phyloP scores from a whole-genome alignment of 202 grass and related monocot genomes.

The Hordeum pubiflorum region DNA sequence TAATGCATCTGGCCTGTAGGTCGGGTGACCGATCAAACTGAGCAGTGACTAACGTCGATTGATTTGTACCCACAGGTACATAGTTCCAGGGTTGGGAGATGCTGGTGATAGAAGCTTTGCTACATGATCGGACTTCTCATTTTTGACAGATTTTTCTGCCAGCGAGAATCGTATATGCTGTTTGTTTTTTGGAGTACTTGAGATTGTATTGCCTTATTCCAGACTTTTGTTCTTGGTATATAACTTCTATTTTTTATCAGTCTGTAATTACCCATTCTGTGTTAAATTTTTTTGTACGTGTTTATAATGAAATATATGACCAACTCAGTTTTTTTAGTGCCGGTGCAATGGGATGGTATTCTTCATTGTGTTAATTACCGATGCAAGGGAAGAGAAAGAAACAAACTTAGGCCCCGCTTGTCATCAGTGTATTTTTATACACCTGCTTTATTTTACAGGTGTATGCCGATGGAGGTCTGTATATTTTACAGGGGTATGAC shows the following conservation, averaged over 20 bases:
- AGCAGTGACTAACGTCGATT: not conserved
- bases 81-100: slow-evolving; percentile 90
- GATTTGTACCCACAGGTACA: slow-evolving; percentile 56
- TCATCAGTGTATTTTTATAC: too few relatives aligned
- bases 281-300: not conserved
- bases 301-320: not conserved
- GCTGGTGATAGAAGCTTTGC: slow-evolving; percentile 88
- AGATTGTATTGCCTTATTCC: not conserved
- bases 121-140: slow-evolving; percentile 28
- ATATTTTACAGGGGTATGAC: too few relatives aligned
- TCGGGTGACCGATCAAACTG: not conserved
- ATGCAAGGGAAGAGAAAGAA: too few relatives aligned
- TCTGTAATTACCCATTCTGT: slow-evolving; percentile 24
- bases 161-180: not conserved
- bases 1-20: not conserved
- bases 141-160: not conserved
- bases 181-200: not conserved
- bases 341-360: too few relatives aligned
- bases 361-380: too few relatives aligned
- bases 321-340: too few relatives aligned
- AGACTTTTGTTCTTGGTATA: not conserved
- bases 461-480: too few relatives aligned
- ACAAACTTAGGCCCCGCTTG: too few relatives aligned
- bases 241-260: not conserved
- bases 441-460: too few relatives aligned